Conservation (phyloP, 139 green algal genomes). For the Trebouxia sp. region DNA sequence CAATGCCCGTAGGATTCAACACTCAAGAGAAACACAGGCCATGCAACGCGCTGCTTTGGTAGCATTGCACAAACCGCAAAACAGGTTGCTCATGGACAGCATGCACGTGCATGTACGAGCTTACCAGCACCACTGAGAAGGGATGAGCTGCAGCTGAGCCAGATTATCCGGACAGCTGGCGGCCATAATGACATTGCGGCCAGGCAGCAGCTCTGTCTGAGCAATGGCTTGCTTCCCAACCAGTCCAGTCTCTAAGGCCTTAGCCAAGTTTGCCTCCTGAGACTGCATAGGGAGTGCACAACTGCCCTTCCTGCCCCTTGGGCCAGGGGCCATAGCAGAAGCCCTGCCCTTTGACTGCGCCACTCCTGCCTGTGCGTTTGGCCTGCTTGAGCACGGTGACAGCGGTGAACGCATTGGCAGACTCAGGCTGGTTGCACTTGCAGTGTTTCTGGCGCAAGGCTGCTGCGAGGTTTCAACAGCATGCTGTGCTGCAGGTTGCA, state of each 20-base stretch:
- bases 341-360: neutral
- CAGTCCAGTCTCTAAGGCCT: neutral
- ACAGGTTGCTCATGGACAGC: too few relatives aligned
- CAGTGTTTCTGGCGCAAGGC: neutral
- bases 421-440: neutral
- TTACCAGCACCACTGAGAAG: constrained; percentile 8
- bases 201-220: constrained; percentile 1
- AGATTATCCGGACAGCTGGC: neutral
- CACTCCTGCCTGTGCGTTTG: neutral
- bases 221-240: neutral
- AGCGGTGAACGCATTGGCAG: too few relatives aligned
- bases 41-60: too few relatives aligned
- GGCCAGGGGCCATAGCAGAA: neutral
- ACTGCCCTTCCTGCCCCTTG: neutral
- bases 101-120: too few relatives aligned
- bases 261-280: neutral
- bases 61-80: too few relatives aligned
- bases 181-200: constrained; percentile 5
- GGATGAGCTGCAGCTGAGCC: neutral
- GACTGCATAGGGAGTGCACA: too few relatives aligned
- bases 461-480: too few relatives aligned
- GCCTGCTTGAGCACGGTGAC: too few relatives aligned
- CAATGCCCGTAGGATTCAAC: too few relatives aligned
- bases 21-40: too few relatives aligned
- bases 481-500: too few relatives aligned